Evolutionary conservation across 2,329 filamentous ascomycete species (phyloP), one percentile per base, ranked within the genome.

Genomic region (Emmonsiellopsis sp.): DNA sequence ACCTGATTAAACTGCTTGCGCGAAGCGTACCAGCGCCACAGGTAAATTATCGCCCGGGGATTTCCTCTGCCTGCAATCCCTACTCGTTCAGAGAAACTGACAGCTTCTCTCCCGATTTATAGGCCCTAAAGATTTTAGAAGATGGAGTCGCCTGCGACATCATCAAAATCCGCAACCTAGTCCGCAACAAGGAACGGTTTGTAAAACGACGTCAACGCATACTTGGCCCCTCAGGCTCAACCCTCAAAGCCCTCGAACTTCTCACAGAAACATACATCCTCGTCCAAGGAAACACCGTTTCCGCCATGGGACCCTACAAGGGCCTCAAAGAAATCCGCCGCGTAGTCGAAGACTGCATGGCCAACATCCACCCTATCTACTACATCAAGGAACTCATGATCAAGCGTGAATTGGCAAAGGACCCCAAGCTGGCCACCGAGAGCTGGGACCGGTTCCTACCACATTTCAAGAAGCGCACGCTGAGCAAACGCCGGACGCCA

Each of bases 331-430:
- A 96, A 64, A 83, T 96, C 33, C 84, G 93, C 46, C 80, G 90
- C 51, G 84, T 96, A 17, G 82, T 97, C 39, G 87, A 95, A 70
- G 92, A 97, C 71, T 95, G 90, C 74, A 97, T 98, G 93, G 82
- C 82, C 64, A 98, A 98, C 67, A 84, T 96, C 53, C 93, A 88
- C 63, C 85, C 84, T 1, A 87, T 88, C 62, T 88, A 98, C 73
- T 88, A 94, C 60, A 95, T 98, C 72, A 97, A 98, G 72, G 86
- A 91, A 69, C 78, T 93, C 60, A 93, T 94, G 89, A 93, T 95
- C 69, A 94, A 93, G 74, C 84, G 87, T 14, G 91, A 95, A 72
- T 78, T 95, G 17, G 88, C 86, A 54, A 95, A 95, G 73, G 89
- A 95, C 64, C 89, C 90, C 0, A 85, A 86, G 43, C 79, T 97